These are phyloP conservation scores for Monilinia polystroma DNA, from an alignment of 2,329 filamentous ascomycete species.

Conservation along the genomic window DNA sequence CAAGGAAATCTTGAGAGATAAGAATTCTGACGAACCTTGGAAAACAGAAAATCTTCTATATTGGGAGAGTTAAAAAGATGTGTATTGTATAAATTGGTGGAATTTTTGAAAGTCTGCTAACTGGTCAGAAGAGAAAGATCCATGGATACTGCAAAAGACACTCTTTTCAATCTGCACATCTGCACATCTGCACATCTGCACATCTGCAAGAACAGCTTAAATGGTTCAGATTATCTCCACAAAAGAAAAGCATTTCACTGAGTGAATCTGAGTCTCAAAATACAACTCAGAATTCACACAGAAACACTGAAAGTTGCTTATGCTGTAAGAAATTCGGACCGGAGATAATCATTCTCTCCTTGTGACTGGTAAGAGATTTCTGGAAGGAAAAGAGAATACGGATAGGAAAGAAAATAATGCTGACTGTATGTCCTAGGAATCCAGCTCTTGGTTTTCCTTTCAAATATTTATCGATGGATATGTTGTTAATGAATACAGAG, in stretches of 20 bases:
- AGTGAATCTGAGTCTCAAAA: not conserved
- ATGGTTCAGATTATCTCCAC: constrained; percentile 3
- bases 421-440: constrained; percentile 28
- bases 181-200: constrained; percentile 14
- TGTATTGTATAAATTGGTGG: not conserved
- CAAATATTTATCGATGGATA: not conserved
- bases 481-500: not conserved
- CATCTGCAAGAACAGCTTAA: not conserved
- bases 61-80: not conserved
- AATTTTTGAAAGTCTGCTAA: not conserved
- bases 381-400: not conserved
- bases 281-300: not conserved
- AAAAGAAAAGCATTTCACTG: not conserved
- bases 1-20: not conserved
- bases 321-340: constrained; percentile 12
- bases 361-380: not conserved
- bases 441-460: constrained; percentile 40
- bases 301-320: not conserved
- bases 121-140: not conserved
- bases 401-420: constrained; percentile 13
- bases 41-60: not conserved
- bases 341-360: constrained; percentile 1
- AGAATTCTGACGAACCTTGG: constrained; percentile 2
- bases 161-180: not conserved
- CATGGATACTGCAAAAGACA: no score